Evolutionary conservation across 2,329 filamentous ascomycete species (phyloP).

Genomic region (Dactylellina cionopaga): DNA sequence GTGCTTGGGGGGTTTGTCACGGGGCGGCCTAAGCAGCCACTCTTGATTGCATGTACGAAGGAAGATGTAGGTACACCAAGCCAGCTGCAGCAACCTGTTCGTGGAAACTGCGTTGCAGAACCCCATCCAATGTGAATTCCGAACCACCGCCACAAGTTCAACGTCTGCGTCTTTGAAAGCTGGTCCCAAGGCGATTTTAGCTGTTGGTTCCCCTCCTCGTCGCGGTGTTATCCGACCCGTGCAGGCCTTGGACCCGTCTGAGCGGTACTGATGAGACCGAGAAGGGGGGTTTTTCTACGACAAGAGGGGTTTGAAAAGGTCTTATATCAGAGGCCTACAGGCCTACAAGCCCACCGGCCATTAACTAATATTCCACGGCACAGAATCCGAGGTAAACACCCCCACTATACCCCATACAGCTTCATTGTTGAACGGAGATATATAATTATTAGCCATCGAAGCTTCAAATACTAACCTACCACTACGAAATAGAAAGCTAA

Average conservation of each 20-base stretch:
- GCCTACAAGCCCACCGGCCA: not conserved
- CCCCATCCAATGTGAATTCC: not conserved
- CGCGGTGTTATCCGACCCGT: conserved; percentile 1
- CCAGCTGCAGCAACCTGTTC: not conserved
- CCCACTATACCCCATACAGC: not conserved
- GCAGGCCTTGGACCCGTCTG: conserved; percentile 7
- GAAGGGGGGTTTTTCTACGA: not conserved
- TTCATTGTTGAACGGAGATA: no score
- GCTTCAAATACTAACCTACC: not conserved
- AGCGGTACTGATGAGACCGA: not conserved
- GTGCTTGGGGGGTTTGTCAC: no score
- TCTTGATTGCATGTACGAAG: no score
- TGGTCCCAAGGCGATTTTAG: conserved; percentile 4
- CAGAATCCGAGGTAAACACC: not conserved
- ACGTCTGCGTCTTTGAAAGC: not conserved
- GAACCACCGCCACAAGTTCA: not conserved
- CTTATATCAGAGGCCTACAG: no score
- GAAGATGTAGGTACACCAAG: not conserved
- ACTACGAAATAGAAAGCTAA: no score
- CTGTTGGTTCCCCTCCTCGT: not conserved
- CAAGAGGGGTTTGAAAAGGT: conserved; percentile 1
- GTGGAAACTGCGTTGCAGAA: not conserved
- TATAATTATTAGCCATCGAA: not conserved
- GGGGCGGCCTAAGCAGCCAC: no score
- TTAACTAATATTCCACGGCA: not conserved